Percentiles rank a stretch among this genome's conserved stretches.
Evolutionary conservation across 345 rosid species (phyloP).

Genomic region (Firmiana major): DNA sequence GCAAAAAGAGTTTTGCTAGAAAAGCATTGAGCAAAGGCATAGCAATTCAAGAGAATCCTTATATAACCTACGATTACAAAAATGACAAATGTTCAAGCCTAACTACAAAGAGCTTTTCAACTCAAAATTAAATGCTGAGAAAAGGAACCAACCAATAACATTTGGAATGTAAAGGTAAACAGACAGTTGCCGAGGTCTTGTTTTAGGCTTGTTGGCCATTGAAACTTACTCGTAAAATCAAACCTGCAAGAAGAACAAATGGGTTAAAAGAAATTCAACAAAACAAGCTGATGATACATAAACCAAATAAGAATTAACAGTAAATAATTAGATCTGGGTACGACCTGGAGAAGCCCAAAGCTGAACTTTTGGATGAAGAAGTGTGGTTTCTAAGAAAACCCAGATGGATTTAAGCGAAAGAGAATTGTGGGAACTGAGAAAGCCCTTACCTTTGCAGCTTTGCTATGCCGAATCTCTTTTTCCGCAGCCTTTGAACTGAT

Average conservation of each 20-base stretch:
- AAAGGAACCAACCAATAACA: slow-evolving; percentile 62
- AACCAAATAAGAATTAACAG: neutral
- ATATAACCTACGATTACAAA: slow-evolving; percentile 52
- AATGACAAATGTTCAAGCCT: neutral
- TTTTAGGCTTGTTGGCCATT: slow-evolving; percentile 61
- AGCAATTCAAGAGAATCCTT: slow-evolving; percentile 70
- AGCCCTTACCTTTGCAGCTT: neutral
- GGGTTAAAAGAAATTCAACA: neutral
- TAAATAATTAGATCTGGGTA: neutral
- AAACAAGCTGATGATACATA: neutral
- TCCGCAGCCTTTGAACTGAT: neutral
- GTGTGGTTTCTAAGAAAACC: neutral
- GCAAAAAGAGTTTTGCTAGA: slow-evolving; percentile 79
- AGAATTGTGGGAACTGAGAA: neutral
- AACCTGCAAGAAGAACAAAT: slow-evolving; percentile 5
- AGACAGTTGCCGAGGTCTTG: slow-evolving; percentile 48
- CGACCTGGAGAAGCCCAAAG: neutral
- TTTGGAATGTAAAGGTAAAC: slow-evolving; percentile 88
- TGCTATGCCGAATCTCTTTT: neutral
- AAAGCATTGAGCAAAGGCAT: slow-evolving; percentile 76
- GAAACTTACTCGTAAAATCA: slow-evolving; percentile 9
- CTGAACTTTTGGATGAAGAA: neutral
- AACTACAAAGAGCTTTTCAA: neutral
- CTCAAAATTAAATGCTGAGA: neutral
- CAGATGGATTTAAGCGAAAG: neutral